Evolutionary conservation across 2,329 filamentous ascomycete species (phyloP), one percentile per base, ranked within the genome.

Genomic region (Orbilia ellipsospora): DNA sequence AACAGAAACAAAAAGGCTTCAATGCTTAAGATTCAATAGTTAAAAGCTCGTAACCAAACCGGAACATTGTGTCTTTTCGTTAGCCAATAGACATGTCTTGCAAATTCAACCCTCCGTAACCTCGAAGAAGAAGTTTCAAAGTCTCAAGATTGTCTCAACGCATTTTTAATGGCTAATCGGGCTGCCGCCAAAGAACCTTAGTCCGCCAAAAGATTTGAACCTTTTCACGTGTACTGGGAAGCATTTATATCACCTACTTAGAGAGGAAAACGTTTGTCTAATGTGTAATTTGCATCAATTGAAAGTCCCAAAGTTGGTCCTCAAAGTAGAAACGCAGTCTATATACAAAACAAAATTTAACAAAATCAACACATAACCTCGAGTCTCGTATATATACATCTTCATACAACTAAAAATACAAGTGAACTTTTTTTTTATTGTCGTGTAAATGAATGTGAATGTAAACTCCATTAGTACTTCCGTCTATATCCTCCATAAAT

Each of bases 311-410:
- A 36, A 26, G 20, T 44, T 16, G 20, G 15, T 26, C 45, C 31
- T 36, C 8, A 36, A 16, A 45, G 31, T 10, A 60, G 13, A 36
- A 61, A 61, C 15, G n/a, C 20, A 26, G 16, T 48, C 44, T 61
- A 50, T 61, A 31, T 45, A 20, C 44, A 48, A 48, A n/a, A 61
- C 2, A 36, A 36, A 61, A 61, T 50, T 1, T 42, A 61, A 61
- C 42, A 61, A 60, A 36, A 16, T 16, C 57, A 50, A 61, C 57
- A 23, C 57, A 12, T 48, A 61, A 15, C 4, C 2, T 42, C 4
- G 18, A 45, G 3, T 20, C 12, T 28, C 44, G 44, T 8, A 23
- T 13, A 59, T 44, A 4, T 23, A 59, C 8, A 59, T 18, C 8
- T 26, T 20, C 40, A 26, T 45, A 8, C 6, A 10, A 59, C 2